These are phyloP conservation scores for Turnera subulata DNA, from an alignment of 345 rosid species.

Conservation along the genomic window DNA sequence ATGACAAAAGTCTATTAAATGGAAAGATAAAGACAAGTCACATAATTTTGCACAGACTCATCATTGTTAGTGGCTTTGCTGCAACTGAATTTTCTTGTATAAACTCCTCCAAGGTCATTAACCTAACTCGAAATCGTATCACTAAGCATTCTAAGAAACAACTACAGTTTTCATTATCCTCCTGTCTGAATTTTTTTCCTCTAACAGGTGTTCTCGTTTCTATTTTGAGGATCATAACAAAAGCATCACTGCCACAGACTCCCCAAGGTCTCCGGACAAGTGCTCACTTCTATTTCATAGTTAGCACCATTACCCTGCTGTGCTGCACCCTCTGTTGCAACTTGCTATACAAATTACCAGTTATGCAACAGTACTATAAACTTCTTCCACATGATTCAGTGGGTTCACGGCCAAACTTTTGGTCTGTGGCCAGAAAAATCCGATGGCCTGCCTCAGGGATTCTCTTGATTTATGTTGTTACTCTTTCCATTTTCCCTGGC, in stretches of 20 bases:
- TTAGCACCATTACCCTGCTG: constrained; percentile 51
- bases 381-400: constrained; percentile 24
- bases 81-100: too few relatives aligned
- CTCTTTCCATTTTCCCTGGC: constrained; percentile 82
- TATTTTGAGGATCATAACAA: constrained; percentile 67
- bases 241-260: constrained; percentile 76
- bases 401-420: constrained; percentile 32
- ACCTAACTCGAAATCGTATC: too few relatives aligned
- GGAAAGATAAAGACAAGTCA: too few relatives aligned
- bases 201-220: constrained; percentile 69
- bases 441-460: constrained; percentile 56
- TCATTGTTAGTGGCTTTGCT: too few relatives aligned
- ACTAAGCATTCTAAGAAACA: too few relatives aligned
- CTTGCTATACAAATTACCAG: constrained; percentile 63
- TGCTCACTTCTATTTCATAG: constrained; percentile 74
- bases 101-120: too few relatives aligned
- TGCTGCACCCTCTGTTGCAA: constrained; percentile 63
- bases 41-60: too few relatives aligned
- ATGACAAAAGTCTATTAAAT: too few relatives aligned
- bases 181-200: neutral
- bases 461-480: constrained; percentile 59
- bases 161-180: too few relatives aligned
- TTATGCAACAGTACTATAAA: constrained; percentile 51
- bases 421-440: constrained; percentile 52
- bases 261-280: constrained; percentile 65